Base-by-base conservation (phyloP, 2,329 filamentous ascomycete genomes). In the Cytospora schulzeri region DNA sequence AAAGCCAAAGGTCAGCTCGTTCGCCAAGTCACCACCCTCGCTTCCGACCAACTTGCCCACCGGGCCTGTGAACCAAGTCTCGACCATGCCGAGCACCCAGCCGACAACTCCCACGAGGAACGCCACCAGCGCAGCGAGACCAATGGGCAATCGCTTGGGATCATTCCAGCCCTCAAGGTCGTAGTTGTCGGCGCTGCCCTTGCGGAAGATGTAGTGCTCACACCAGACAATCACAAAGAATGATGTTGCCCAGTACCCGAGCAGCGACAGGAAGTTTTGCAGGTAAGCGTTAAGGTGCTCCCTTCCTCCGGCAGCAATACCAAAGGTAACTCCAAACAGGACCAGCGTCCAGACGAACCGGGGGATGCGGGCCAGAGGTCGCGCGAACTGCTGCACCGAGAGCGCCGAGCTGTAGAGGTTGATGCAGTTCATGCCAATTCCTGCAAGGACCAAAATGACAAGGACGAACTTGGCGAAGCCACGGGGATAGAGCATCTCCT, bases 21-120 rank as follows among this genome's bases (percentile, higher is more conserved):
- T 84, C 15, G 80, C 82, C 53, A 83, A 71, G 70, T 83, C 81
- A 9, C 80, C 81, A n/a, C 79, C 79, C n/a, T 68, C 68, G 1
- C 73, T 71, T 9, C 80, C 79, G 63, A 83, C 81, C 66, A 76
- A 69, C 51, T 70, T 71, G 1, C 77, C 80, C 52, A 83, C 67
- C 1, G 76, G 74, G 0, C 82, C 83, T 28, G 81, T 74, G 69
- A 81, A 85, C 80, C 81, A 86, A 0, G 82, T 85, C 73, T 85
- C 80, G 51, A 78, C 78, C 85, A 88, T 88, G 1, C 85, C 85
- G 70, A 87, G 75, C 29, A 84, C 75, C 76, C 83, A 85, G n/a
- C 78, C 81, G 14, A 74, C 78, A 9, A 79, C 72, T 2, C 81
- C 81, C 3, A 77, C 70, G 0, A 77, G 69, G 67, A 83, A 84